Percentiles rank a stretch among this genome's conserved stretches.
These are phyloP conservation scores for Telfairia occidentalis DNA, from an alignment of 331 rosid genomes.

Conservation along the genomic window DNA sequence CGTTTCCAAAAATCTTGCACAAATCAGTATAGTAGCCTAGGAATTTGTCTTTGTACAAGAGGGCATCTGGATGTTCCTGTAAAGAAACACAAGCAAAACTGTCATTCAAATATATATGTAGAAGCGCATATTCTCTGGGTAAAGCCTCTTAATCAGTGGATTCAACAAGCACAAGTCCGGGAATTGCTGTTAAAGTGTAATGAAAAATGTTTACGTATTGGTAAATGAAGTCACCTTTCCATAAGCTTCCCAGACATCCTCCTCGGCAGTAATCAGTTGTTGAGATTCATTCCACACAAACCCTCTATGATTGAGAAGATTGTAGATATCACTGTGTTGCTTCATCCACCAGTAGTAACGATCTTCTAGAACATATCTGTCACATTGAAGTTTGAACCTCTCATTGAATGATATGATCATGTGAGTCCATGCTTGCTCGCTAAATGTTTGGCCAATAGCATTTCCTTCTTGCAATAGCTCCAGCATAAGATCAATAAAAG, in stretches of 20 bases:
- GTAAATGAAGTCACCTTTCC: conserved; percentile 34
- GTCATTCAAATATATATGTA: background rate
- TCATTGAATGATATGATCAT: conserved; percentile 31
- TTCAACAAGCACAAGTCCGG: background rate
- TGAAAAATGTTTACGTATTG: background rate
- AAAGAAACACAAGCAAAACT: background rate
- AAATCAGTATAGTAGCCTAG: conserved; percentile 29
- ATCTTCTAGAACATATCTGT: conserved; percentile 35
- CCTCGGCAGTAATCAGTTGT: conserved; percentile 38
- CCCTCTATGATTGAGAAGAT: conserved; percentile 36
- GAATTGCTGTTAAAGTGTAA: background rate
- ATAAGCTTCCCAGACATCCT: conserved; percentile 51
- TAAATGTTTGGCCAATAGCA: conserved; percentile 26
- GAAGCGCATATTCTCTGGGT: background rate
- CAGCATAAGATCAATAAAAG: conserved; percentile 44
- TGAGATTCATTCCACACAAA: conserved; percentile 56
- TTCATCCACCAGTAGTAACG: conserved; percentile 46
- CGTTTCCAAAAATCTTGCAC: conserved; percentile 38
- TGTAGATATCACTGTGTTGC: conserved; percentile 29
- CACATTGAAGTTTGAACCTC: conserved; percentile 34
- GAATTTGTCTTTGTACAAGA: conserved; percentile 34
- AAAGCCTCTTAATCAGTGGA: background rate
- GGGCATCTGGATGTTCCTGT: conserved; percentile 53
- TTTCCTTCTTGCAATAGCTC: conserved; percentile 41
- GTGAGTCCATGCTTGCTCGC: conserved; percentile 46